Conservation (phyloP, 75 land plant species). For the Pseudotsuga menziesii region DNA sequence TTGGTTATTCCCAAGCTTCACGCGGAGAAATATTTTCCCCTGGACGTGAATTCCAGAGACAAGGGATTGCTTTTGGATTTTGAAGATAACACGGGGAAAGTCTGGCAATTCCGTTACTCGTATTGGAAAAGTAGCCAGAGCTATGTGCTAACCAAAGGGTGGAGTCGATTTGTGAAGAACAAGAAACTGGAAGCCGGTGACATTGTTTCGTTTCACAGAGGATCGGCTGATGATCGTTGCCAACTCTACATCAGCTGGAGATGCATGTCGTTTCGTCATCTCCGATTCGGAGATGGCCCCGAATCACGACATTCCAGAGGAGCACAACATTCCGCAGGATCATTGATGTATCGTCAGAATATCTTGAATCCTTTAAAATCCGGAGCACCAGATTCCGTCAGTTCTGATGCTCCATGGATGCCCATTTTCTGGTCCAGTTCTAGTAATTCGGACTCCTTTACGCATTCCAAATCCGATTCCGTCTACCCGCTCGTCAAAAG, state of each 20-base stretch:
- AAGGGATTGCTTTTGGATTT: slow-evolving; percentile 35
- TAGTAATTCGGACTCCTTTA: not conserved
- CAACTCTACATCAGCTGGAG: not conserved
- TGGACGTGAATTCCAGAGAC: slow-evolving; percentile 10
- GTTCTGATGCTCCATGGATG: not conserved
- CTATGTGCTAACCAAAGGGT: slow-evolving; percentile 53
- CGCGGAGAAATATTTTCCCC: slow-evolving; percentile 28
- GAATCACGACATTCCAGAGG: too few species aligned
- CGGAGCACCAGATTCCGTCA: too few species aligned
- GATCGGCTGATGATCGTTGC: too few species aligned
- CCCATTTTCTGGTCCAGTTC: not conserved
- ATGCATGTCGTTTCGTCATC: not conserved
- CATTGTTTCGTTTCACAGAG: slow-evolving; percentile 32
- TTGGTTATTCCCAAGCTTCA: slow-evolving; percentile 52
- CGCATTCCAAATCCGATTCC: too few species aligned
- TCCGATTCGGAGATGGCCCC: not conserved
- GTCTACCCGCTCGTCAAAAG: too few species aligned
- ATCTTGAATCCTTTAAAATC: too few species aligned
- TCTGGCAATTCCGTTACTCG: slow-evolving; percentile 45
- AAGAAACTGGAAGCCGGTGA: slow-evolving; percentile 49
- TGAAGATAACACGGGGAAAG: slow-evolving; percentile 27
- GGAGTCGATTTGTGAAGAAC: slow-evolving; percentile 49
- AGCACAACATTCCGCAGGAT: too few species aligned
- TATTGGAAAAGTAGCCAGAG: slow-evolving; percentile 58
- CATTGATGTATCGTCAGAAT: too few species aligned